Evolutionary conservation across 2,329 filamentous ascomycete genomes (phyloP), one percentile per base, ranked within the genome.

Genomic region (Chaetomiaceae sp.): DNA sequence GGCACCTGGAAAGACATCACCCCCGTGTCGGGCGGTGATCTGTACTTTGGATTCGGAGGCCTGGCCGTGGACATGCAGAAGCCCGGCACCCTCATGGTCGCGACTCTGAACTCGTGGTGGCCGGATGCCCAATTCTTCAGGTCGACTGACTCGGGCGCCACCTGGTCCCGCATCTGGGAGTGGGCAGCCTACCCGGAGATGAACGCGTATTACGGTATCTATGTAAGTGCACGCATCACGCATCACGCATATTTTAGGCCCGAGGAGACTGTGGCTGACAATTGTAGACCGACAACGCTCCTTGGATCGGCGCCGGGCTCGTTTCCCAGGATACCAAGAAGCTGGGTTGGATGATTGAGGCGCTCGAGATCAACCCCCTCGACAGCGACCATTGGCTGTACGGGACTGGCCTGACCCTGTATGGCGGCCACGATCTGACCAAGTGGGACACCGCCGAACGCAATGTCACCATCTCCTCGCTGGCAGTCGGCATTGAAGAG

Each of bases 331-430:
- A 78, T 51, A 71, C 68, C 13, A 78, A 80, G 66, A 70, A 71
- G 27, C 65, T 83, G 3, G 80, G 80, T 1, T 83, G 80, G 79
- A 83, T 82, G 80, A 78, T 82, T 8, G 80, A 83, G 60, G 68
- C 74, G 0, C 64, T 83, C 7, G 77, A 77, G 20, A 83, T 84
- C 45, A 71, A 83, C 60, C 80, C 80, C 0, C 71, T 75, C 23
- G 78, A 84, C 59, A 80, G 77, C 51, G 72, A 82, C 60, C 79
- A 82, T 62, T 82, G 78, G 77, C 66, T 82, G 0, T 84, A 83
- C 53, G 78, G 76, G n/a, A 84, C 80, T 0, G 80, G 80, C 13
- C 64, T 69, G 18, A 66, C 65, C 0, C 45, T 67, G 3, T 66
- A 58, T 42, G 65, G 66, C 4, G 76, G 79, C 1, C 74, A 75